A percentile compares a stretch with the other conserved stretches of the same genome.
These are phyloP conservation scores for Exserohilum rostratum DNA, from an alignment of 2,329 filamentous ascomycete species.

Conservation along the genomic window DNA sequence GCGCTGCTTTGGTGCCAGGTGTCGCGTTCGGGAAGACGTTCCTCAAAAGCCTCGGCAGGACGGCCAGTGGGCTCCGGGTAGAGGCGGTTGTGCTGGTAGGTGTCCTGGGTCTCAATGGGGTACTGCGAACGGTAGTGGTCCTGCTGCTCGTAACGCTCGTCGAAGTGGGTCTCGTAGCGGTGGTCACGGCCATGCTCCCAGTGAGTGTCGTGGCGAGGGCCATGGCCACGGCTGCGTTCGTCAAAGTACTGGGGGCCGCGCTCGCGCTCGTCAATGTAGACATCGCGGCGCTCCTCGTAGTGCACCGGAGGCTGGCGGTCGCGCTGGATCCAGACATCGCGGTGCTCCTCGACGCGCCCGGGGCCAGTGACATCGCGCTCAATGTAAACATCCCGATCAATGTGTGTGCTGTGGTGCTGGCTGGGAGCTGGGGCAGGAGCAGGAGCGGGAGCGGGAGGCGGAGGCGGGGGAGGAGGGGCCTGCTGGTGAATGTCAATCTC, in stretches of 20 bases:
- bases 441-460: background rate
- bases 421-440: conserved; percentile 4
- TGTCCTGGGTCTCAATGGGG: conserved; percentile 20
- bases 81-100: conserved; percentile 13
- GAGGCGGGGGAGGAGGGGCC: conserved; percentile 16
- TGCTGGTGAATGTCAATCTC: conserved; percentile 41
- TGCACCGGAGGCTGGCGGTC: conserved; percentile 31
- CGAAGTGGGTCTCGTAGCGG: conserved; percentile 24
- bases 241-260: conserved; percentile 30
- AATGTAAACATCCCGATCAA: conserved; percentile 39
- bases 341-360: conserved; percentile 36
- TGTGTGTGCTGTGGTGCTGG: conserved; percentile 28
- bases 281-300: conserved; percentile 34
- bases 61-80: conserved; percentile 36
- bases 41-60: conserved; percentile 43
- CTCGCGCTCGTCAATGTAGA: conserved; percentile 30
- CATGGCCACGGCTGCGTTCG: conserved; percentile 31
- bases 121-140: conserved; percentile 27
- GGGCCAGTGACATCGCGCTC: conserved; percentile 33
- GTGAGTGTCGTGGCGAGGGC: conserved; percentile 28
- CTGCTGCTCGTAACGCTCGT: conserved; percentile 31
- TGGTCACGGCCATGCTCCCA: conserved; percentile 22
- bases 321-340: conserved; percentile 38
- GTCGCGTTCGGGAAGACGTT: conserved; percentile 45
- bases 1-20: conserved; percentile 41